Base-by-base conservation (phyloP, 1,139 yeast species). In the Sugiyamaella sp. region DNA sequence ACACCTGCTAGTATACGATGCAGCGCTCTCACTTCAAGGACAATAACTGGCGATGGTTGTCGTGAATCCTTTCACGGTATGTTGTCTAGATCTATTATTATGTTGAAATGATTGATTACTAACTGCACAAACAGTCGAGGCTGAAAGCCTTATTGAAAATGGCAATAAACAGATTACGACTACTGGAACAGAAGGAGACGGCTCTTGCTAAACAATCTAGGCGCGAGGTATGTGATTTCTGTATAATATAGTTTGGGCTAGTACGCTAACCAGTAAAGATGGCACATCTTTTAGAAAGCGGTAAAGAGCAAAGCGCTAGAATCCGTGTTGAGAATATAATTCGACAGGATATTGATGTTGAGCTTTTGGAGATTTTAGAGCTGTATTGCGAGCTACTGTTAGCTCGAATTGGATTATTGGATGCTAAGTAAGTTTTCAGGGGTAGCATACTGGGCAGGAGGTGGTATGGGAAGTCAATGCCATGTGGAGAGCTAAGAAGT, bases 321-420 rank as follows among this genome's bases (percentile, higher is more conserved):
- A 89, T 90, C 56, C 74, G 96, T 51, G 95, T 89, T 2, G 97
- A 90, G 63, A 87, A 88, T 64, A 81, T 90, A 55, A 88, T 91
- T 24, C 79, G 93, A 33, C 95, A 89, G 63, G 97, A 91, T 66
- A 82, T 89, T 46, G 83, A 86, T 64, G 81, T 88, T 20, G 97
- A 91, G 69, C 73, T 91, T 20, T 75, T 89, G 54, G 97, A 91
- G 69, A 80, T 81, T 46, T 71, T 90, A 49, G 96, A 89, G 69
- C 74, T 91, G 22, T 89, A 89, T 68, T 86, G 97, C 66, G 97
- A 91, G 69, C 73, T 91, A 20, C 70, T 89, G 16, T 78, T 88
- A 52, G 96, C 97, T 0, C 75, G 97, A 53, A 80, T 86, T 21
- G 77, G 82, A 10, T 73, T 87, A 45, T 65, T 86, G 37, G 75